These are phyloP conservation scores for Phytophthora tubulina DNA, from an alignment of 352 stramenopile species.

Conservation along the genomic window DNA sequence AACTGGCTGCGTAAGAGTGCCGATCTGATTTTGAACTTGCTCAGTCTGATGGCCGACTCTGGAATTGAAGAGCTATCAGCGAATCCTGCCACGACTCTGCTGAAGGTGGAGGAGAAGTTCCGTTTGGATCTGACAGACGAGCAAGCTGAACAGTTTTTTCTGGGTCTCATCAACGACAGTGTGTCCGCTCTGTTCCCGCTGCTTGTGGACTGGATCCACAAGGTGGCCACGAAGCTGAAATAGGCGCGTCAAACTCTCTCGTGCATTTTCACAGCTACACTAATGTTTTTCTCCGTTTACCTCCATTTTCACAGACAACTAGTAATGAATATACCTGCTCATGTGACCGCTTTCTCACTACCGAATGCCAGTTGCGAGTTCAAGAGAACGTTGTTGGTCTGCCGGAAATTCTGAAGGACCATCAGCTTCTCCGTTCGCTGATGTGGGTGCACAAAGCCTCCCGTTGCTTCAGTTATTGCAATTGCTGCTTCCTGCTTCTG, in stretches of 20 bases:
- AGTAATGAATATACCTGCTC: conserved; percentile 33
- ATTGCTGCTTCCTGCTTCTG: conserved; percentile 34
- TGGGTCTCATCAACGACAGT: conserved; percentile 96
- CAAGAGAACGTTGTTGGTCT: conserved; percentile 51
- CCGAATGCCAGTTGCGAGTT: conserved; percentile 48
- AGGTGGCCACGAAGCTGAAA: conserved; percentile 76
- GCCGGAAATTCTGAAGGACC: conserved; percentile 63
- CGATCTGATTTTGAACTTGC: conserved; percentile 98
- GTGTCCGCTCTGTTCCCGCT: conserved; percentile 92
- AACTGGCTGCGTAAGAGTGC: conserved; percentile 97
- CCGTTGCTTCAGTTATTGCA: conserved; percentile 25
- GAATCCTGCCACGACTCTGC: conserved; percentile 84
- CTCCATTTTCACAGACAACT: conserved; percentile 10
- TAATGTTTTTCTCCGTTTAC: conserved; percentile 23
- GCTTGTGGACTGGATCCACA: conserved; percentile 91
- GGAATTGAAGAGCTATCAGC: conserved; percentile 95
- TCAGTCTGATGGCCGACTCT: conserved; percentile 99
- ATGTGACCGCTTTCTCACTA: conserved; percentile 28
- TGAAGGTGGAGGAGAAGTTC: conserved; percentile 97
- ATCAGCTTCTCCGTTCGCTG: conserved; percentile 36
- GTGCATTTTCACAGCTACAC: conserved; percentile 13
- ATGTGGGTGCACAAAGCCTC: conserved; percentile 14
- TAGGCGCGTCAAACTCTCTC: conserved; percentile 27
- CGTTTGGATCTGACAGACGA: conserved; percentile 97
- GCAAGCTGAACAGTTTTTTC: conserved; percentile 97